phyloP scores from a whole-genome alignment of 768 basidiomycete genomes.

The Trametes cinnabarina region DNA sequence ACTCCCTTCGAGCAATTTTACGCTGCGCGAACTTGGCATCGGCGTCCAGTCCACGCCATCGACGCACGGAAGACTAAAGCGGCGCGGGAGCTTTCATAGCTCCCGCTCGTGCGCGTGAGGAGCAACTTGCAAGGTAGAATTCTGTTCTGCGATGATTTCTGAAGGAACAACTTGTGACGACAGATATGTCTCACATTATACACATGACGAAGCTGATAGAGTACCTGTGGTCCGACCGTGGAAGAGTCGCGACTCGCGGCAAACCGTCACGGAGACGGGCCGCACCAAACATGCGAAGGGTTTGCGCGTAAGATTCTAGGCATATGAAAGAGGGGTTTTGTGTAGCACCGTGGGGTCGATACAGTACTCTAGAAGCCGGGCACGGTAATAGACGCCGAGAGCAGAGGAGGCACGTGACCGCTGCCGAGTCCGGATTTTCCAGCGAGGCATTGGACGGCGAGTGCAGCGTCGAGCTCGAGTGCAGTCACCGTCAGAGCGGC shows the following conservation, averaged over 20 bases:
- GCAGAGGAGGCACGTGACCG: conserved; percentile 5
- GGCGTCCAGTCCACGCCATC: neutral
- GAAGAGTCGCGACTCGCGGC: neutral
- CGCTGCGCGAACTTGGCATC: neutral
- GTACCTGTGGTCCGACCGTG: neutral
- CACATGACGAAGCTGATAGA: neutral
- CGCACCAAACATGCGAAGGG: neutral
- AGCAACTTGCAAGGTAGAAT: too few species aligned
- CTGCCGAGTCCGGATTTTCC: conserved; percentile 18
- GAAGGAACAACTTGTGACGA: conserved; percentile 2
- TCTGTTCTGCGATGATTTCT: too few species aligned
- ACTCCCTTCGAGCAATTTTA: neutral
- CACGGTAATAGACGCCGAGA: neutral
- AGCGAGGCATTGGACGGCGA: conserved; percentile 17
- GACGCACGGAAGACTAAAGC: neutral
- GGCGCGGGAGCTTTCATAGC: neutral
- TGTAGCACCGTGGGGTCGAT: too few species aligned
- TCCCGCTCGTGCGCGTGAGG: too few species aligned
- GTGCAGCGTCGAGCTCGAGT: too few species aligned
- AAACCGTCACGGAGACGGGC: neutral
- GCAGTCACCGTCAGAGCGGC: neutral
- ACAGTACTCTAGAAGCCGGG: too few species aligned
- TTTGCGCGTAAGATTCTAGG: too few species aligned
- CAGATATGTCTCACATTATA: conserved; percentile 10
- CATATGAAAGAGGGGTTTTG: too few species aligned